phyloP scores from a whole-genome alignment of 108 stramenopile species.

The Skeletonema tropicum region DNA sequence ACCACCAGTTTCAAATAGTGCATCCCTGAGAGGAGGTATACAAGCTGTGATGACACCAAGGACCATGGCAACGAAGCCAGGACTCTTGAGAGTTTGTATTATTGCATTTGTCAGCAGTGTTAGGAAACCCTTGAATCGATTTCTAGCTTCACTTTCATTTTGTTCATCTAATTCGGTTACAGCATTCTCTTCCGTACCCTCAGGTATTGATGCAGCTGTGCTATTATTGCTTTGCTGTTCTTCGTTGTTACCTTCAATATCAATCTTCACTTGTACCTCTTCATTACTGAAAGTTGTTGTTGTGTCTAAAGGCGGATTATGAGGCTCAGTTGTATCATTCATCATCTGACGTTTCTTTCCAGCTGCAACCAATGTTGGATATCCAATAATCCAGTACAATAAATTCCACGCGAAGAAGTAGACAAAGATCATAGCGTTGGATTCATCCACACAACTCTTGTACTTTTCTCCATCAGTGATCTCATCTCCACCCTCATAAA shows the following conservation, averaged over 20 bases:
- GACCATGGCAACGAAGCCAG: conserved; percentile 67
- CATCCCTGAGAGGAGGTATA: conserved; percentile 68
- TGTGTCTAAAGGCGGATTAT: neutral
- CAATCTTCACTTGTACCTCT: neutral
- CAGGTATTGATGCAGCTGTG: neutral
- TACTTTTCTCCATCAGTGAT: conserved; percentile 20
- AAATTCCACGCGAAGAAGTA: conserved; percentile 77
- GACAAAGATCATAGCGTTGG: conserved; percentile 71
- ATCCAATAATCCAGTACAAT: conserved; percentile 65
- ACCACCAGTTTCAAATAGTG: conserved; percentile 63
- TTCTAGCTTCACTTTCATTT: conserved; percentile 13
- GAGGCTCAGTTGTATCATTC: neutral
- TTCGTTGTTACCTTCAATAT: neutral
- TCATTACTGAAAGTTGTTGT: neutral
- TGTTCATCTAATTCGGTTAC: conserved; percentile 3
- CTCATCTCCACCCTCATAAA: conserved; percentile 15
- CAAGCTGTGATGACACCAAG: conserved; percentile 72
- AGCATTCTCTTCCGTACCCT: conserved; percentile 4
- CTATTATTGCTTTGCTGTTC: neutral
- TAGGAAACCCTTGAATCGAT: conserved; percentile 5
- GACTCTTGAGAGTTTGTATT: conserved; percentile 58
- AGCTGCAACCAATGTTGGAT: conserved; percentile 49
- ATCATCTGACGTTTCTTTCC: conserved; percentile 34
- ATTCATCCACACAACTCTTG: conserved; percentile 55
- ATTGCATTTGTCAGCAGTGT: conserved; percentile 35